A percentile compares a stretch with the other conserved stretches of the same genome.
Conservation (phyloP, 1,284 basidiomycete species). For the Sanghuangporus sanghuang region DNA sequence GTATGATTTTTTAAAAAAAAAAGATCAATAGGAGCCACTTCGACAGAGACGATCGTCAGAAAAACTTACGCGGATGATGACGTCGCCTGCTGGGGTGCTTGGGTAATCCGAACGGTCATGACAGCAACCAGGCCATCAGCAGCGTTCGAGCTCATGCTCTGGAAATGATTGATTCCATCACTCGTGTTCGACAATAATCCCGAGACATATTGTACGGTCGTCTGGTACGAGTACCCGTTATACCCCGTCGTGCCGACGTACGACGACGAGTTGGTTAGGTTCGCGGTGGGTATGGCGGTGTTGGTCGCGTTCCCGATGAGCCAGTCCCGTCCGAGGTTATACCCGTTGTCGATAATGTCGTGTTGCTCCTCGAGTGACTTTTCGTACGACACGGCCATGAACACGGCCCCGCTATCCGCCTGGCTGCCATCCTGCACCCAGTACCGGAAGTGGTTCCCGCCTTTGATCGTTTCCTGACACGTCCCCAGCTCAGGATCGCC, state of each 20-base stretch:
- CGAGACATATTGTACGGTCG: conserved; percentile 58
- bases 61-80: conserved; percentile 12
- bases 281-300: conserved; percentile 40
- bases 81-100: conserved; percentile 2
- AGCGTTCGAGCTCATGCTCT: conserved; percentile 60
- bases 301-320: conserved; percentile 77
- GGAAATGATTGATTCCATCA: conserved; percentile 73
- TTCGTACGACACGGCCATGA: conserved; percentile 81
- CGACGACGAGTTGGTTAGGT: conserved; percentile 54
- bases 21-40: neutral
- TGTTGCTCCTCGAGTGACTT: conserved; percentile 51
- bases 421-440: conserved; percentile 74
- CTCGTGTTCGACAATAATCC: conserved; percentile 68
- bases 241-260: conserved; percentile 53
- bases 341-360: conserved; percentile 56
- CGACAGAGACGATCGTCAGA: neutral
- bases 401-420: conserved; percentile 72
- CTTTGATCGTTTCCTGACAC: conserved; percentile 80
- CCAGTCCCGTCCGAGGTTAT: conserved; percentile 67
- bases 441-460: conserved; percentile 89
- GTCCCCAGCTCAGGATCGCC: conserved; percentile 72
- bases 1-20: neutral
- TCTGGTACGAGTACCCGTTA: conserved; percentile 67
- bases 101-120: conserved; percentile 66
- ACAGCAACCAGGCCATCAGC: conserved; percentile 86